Evolutionary conservation across 345 rosid species (phyloP).

Genomic region (Acer campestre): DNA sequence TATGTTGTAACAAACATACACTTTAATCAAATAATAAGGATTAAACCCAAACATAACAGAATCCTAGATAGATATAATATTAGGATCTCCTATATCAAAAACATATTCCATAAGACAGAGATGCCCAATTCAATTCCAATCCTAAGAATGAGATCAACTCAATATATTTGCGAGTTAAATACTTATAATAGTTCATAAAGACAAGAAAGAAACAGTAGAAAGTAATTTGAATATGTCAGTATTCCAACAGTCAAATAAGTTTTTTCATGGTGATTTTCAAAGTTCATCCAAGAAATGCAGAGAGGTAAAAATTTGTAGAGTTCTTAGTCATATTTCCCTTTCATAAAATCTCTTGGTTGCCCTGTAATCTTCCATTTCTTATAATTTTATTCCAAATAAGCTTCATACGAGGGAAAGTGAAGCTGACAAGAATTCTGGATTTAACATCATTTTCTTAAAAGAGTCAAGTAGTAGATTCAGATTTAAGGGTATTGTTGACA

Average conservation of each 20-base stretch:
- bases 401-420: not conserved
- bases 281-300: not conserved
- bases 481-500: no score
- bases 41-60: no score
- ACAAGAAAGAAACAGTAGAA: not conserved
- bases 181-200: not conserved
- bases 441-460: not conserved
- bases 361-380: not conserved
- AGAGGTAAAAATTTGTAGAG: not conserved
- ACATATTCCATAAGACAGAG: not conserved
- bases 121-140: not conserved
- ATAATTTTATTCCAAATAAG: not conserved
- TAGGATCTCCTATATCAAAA: not conserved
- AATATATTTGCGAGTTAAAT: not conserved
- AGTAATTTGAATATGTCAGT: not conserved
- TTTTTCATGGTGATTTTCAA: not conserved
- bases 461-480: not conserved
- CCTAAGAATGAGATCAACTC: not conserved
- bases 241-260: not conserved
- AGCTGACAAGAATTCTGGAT: not conserved
- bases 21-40: not conserved
- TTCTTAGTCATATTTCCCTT: not conserved
- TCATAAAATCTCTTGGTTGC: not conserved
- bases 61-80: not conserved
- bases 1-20: not conserved